Conservation (phyloP, 2,329 filamentous ascomycete genomes). For the Daldinia sp. region DNA sequence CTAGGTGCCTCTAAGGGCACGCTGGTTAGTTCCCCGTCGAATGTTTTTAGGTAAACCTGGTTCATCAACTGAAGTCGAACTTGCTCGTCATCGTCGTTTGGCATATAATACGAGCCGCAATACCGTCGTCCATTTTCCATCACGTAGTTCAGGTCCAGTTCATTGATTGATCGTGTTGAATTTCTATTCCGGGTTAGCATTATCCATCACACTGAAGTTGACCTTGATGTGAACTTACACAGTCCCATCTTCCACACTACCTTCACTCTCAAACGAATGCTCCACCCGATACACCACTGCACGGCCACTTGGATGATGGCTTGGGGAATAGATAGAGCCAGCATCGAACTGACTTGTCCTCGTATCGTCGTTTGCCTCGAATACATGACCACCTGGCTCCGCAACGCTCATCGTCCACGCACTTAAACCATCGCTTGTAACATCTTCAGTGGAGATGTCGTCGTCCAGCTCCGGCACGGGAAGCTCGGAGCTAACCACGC, state of each 20-base stretch:
- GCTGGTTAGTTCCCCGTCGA: slow-evolving; percentile 56
- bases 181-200: slow-evolving; percentile 38
- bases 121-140: slow-evolving; percentile 70
- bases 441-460: slow-evolving; percentile 44
- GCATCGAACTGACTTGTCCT: slow-evolving; percentile 48
- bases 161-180: slow-evolving; percentile 59
- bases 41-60: slow-evolving; percentile 66
- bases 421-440: slow-evolving; percentile 45
- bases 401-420: slow-evolving; percentile 41
- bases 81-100: slow-evolving; percentile 72
- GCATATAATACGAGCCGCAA: slow-evolving; percentile 70
- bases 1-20: slow-evolving; percentile 52
- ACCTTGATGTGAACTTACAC: slow-evolving; percentile 50
- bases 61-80: slow-evolving; percentile 68
- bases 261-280: slow-evolving; percentile 24
- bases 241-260: slow-evolving; percentile 45
- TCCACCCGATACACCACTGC: slow-evolving; percentile 48
- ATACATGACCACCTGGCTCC: slow-evolving; percentile 30
- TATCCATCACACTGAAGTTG: not conserved
- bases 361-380: slow-evolving; percentile 39
- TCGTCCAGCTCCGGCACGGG: slow-evolving; percentile 43
- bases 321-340: slow-evolving; percentile 54
- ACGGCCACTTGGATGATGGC: slow-evolving; percentile 50
- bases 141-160: slow-evolving; percentile 62
- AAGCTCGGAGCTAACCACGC: slow-evolving; percentile 36